These are phyloP conservation scores for Penstemon newberryi DNA, from an alignment of 257 asterid genomes.

Conservation along the genomic window DNA sequence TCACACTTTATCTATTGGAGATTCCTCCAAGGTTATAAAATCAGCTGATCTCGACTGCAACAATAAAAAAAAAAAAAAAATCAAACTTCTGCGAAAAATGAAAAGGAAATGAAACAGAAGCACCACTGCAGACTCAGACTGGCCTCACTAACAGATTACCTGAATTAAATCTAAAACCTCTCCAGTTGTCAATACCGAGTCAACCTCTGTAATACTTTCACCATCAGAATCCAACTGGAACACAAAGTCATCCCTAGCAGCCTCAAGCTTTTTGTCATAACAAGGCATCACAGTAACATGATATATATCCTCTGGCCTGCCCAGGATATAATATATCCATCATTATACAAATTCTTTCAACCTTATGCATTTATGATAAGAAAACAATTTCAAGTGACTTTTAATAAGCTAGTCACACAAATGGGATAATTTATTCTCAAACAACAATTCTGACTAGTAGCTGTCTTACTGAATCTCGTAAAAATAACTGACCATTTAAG, in stretches of 20 bases:
- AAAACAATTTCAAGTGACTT: neutral
- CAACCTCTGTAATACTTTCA: slow-evolving; percentile 76
- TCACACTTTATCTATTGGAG: slow-evolving; percentile 86
- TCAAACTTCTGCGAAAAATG: neutral
- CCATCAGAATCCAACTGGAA: slow-evolving; percentile 62
- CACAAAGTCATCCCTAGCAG: slow-evolving; percentile 87
- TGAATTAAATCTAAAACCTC: slow-evolving; percentile 88
- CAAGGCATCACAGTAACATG: slow-evolving; percentile 99
- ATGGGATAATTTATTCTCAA: neutral
- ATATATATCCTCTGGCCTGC: slow-evolving; percentile 86
- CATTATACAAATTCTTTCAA: slow-evolving; percentile 22
- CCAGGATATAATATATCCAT: slow-evolving; percentile 28
- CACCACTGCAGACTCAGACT: neutral
- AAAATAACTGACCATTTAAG: neutral
- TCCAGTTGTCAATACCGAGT: slow-evolving; percentile 93
- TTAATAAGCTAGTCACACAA: neutral
- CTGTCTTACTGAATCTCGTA: neutral
- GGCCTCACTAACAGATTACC: slow-evolving; percentile 42
- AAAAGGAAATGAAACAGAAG: neutral
- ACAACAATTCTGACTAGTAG: slow-evolving; percentile 14
- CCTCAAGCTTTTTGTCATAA: slow-evolving; percentile 98
- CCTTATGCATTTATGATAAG: neutral
- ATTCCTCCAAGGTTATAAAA: slow-evolving; percentile 71
- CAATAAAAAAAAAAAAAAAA: slow-evolving; percentile 12
- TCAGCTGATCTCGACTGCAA: slow-evolving; percentile 76